Evolutionary conservation across 164 flowering plant species (phyloP).

Genomic region (Echeveria elegans): DNA sequence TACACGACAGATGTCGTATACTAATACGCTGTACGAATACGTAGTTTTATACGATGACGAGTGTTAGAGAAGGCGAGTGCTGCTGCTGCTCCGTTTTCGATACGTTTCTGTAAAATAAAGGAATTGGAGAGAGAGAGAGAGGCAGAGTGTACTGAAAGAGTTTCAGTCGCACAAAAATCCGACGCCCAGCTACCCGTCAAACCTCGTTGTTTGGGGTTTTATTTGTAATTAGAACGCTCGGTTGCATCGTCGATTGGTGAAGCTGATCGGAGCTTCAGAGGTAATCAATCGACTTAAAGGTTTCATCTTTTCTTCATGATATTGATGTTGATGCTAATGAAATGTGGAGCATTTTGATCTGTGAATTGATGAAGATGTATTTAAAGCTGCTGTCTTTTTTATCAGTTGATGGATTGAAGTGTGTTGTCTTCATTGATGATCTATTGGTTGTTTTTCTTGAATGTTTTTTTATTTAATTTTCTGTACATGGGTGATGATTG

Average conservation of each 20-base stretch:
- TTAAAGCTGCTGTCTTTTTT: neutral
- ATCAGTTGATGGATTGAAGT: neutral
- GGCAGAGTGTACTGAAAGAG: neutral
- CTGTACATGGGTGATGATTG: neutral
- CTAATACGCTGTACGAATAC: neutral
- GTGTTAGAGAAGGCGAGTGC: slow-evolving; percentile 2
- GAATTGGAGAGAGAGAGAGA: neutral
- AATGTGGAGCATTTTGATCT: neutral
- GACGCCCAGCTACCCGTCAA: slow-evolving; percentile 1
- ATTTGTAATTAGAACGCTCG: neutral
- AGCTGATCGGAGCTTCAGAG: slow-evolving; percentile 3
- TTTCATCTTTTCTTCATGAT: neutral
- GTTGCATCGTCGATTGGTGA: neutral
- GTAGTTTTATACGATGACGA: slow-evolving; percentile 1
- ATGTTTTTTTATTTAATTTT: neutral
- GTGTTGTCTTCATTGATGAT: neutral
- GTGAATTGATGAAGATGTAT: neutral
- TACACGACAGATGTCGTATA: slow-evolving; percentile 2
- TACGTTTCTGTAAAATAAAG: slow-evolving; percentile 5
- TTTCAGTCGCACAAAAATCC: neutral
- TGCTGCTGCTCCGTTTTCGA: slow-evolving; percentile 2
- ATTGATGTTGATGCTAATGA: neutral
- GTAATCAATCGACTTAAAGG: neutral
- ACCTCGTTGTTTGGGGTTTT: neutral
- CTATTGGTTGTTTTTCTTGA: neutral